Evolutionary conservation across 805 yeast species (phyloP).

Genomic region (Schwanniomyces polymorphus): DNA sequence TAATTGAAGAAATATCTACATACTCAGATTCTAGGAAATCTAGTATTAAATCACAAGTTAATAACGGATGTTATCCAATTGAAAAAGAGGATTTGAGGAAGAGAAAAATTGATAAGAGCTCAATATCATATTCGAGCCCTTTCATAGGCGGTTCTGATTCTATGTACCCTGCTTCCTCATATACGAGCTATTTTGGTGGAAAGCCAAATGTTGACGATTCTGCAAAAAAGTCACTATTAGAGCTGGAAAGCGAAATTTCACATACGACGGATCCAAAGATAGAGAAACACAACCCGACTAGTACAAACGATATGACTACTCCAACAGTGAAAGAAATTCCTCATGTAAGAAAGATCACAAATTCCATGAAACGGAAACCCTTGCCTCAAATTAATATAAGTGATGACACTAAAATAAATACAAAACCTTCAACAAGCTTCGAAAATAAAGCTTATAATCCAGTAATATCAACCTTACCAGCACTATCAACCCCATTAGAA

Average conservation of each 20-base stretch:
- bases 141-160: not conserved
- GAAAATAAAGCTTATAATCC: too few species aligned
- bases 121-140: not conserved
- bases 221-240: not conserved
- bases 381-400: not conserved
- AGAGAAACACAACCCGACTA: not conserved
- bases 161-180: not conserved
- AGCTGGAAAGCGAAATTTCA: not conserved
- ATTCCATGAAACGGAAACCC: not conserved
- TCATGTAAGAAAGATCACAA: not conserved
- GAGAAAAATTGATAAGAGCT: not conserved
- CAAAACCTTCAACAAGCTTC: not conserved
- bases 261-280: not conserved
- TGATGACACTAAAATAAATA: not conserved
- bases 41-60: conserved; percentile 17
- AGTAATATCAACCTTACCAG: not conserved
- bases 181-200: not conserved
- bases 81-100: not conserved
- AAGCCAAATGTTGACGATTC: not conserved
- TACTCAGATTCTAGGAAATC: conserved; percentile 27
- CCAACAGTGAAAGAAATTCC: not conserved
- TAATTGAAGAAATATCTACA: conserved; percentile 40
- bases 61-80: not conserved
- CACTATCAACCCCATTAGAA: too few species aligned
- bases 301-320: not conserved